A percentile compares a stretch with the other conserved stretches of the same genome.
These are phyloP conservation scores for Oropetium thomaeum DNA, from an alignment of 176 grass and related monocot species.

Conservation along the genomic window DNA sequence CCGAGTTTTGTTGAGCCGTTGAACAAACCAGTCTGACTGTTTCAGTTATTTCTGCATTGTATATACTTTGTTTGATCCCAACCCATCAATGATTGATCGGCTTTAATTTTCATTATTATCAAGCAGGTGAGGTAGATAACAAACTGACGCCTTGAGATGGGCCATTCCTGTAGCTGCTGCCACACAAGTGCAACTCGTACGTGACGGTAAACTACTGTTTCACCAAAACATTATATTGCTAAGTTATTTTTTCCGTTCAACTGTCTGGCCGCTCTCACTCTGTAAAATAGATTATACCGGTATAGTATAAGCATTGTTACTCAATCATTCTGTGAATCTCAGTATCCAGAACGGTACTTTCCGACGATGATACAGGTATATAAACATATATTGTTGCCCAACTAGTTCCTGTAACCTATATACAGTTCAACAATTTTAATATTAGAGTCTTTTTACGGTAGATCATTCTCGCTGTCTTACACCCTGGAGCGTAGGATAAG, in stretches of 20 bases:
- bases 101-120: slow-evolving; percentile 6
- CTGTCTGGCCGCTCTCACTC: neutral
- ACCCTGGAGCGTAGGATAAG: too few relatives aligned
- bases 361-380: too few relatives aligned
- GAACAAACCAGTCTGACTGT: slow-evolving; percentile 27
- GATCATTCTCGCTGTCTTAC: too few relatives aligned
- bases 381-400: too few relatives aligned
- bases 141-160: neutral
- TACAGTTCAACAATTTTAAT: too few relatives aligned
- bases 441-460: too few relatives aligned
- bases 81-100: slow-evolving; percentile 12
- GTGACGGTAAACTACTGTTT: neutral
- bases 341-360: too few relatives aligned
- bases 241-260: neutral
- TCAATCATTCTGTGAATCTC: neutral
- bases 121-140: slow-evolving; percentile 3
- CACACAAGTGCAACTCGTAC: too few relatives aligned
- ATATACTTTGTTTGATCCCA: neutral
- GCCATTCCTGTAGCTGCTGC: neutral
- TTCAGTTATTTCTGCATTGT: neutral
- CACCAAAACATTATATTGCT: neutral
- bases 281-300: neutral
- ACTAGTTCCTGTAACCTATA: too few relatives aligned
- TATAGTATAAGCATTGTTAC: neutral
- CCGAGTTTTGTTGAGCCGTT: slow-evolving; percentile 29